Base-by-base conservation (phyloP, 2,329 filamentous ascomycete species). In the Trematosphaeria pertusa region DNA sequence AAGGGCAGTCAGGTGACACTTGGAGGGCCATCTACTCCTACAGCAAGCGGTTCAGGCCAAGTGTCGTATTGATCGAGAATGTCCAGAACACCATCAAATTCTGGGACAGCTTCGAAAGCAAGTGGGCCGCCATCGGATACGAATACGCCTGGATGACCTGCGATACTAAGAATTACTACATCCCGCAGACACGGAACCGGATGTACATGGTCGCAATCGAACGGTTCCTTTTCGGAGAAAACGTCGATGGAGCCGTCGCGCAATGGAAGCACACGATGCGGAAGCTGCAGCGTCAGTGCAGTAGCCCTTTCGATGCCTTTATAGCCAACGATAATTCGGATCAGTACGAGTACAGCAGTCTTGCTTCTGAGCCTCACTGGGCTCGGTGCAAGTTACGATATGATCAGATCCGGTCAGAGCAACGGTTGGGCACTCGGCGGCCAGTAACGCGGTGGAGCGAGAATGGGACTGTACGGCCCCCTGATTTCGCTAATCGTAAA, bases 61-160 rank as follows among this genome's bases (percentile, higher is more conserved):
- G 77, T 2, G 74, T 91, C 9, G 76, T 91, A 7, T 77, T 93
- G 10, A 69, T 91, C 2, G 89, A 93, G 67, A 93, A 94, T 59
- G 86, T 93, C 1, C 65, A 62, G 18, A 36, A 39, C 9, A 44
- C 44, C 1, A 69, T 59, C 7, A 83, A 84, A 0, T 81, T 84
- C 0, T 93, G 87, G 86, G 44, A 71, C 0, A 58, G 75, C 3
- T 78, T 84, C 26, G 68, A 73, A n/a, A 46, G 58, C 0, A 57
- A 71, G 6, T 84, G 79, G 64, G 48, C 71, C 1, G 61, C 69
- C 0, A 76, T 84, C 28, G 81, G 76, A 2, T 93, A 92, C 57
- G 65, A 75, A 2, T 79, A 79, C 1, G 61, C 64, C 0, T 77
- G 75, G 37, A 54, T 76, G 0, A 73, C 71, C 4, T 71, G 88